Conservation (phyloP, 306 rosid species). For the Senna siamea region DNA sequence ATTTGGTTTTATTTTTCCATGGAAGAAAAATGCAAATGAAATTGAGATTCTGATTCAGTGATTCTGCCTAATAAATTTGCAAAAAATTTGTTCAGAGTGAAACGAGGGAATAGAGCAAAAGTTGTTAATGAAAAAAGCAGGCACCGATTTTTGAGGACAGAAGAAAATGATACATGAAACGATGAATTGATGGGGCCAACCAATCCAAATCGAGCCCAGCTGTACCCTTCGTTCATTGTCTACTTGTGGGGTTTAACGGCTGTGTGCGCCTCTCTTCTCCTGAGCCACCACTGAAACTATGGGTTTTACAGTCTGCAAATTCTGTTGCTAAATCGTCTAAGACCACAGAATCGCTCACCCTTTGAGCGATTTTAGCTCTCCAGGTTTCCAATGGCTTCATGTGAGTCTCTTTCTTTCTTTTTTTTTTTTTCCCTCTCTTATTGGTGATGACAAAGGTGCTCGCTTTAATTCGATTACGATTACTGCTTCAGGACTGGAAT, state of each 20-base stretch:
- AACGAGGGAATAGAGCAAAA: too few species aligned
- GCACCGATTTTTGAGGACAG: neutral
- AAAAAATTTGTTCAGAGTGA: too few species aligned
- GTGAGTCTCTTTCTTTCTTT: conserved; percentile 51
- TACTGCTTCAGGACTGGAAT: neutral
- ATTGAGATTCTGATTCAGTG: neutral
- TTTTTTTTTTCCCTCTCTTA: neutral
- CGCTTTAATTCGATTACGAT: conserved; percentile 14
- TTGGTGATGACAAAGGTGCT: conserved; percentile 6
- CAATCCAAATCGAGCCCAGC: conserved; percentile 9
- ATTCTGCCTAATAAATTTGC: neutral
- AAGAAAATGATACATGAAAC: neutral
- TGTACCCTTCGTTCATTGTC: neutral
- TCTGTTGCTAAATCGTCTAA: neutral
- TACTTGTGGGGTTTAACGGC: neutral
- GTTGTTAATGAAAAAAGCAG: neutral
- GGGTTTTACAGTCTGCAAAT: neutral
- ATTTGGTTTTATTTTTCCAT: neutral
- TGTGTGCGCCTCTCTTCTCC: neutral
- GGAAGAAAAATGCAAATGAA: too few species aligned
- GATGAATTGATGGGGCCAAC: conserved; percentile 1
- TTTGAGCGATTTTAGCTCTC: conserved; percentile 12
- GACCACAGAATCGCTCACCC: conserved; percentile 5
- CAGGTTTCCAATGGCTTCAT: conserved; percentile 61
- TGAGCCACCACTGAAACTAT: neutral